A percentile compares a stretch with the other conserved stretches of the same genome.
These are phyloP conservation scores for Diaporthe sp. DNA, from an alignment of 2,329 filamentous ascomycete genomes.

Conservation along the genomic window DNA sequence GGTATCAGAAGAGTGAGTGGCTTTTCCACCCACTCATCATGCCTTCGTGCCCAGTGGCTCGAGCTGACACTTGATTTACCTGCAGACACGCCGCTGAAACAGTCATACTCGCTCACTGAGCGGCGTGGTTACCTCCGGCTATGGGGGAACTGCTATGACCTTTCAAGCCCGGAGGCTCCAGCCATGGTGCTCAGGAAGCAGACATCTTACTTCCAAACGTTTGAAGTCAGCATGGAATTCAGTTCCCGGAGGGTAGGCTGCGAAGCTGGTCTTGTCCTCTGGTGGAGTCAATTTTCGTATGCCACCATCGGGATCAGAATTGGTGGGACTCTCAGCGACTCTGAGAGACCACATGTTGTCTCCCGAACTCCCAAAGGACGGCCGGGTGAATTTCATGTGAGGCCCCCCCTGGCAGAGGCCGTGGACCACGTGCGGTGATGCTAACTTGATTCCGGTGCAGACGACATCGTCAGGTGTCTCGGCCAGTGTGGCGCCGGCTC, in stretches of 20 bases:
- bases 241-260: constrained; percentile 51
- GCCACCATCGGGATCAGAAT: constrained; percentile 44
- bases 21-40: no score
- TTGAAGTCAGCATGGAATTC: constrained; percentile 57
- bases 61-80: constrained; percentile 7
- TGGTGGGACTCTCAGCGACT: constrained; percentile 33
- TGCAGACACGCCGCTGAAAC: constrained; percentile 58
- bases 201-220: constrained; percentile 52
- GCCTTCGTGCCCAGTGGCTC: background rate
- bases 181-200: constrained; percentile 67
- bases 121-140: constrained; percentile 56
- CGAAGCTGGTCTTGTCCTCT: constrained; percentile 64
- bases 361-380: constrained; percentile 39
- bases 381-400: constrained; percentile 38
- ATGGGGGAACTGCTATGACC: constrained; percentile 61
- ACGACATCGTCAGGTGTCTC: constrained; percentile 26
- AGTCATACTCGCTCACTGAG: constrained; percentile 57
- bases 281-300: constrained; percentile 61
- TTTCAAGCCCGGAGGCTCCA: constrained; percentile 60
- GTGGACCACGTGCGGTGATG: background rate
- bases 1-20: constrained; percentile 50
- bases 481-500: constrained; percentile 13
- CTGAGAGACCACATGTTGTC: constrained; percentile 33
- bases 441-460: constrained; percentile 3
- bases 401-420: background rate